These are phyloP conservation scores for Nevesoporus exiguus DNA, from an alignment of 768 basidiomycete genomes.

Conservation along the genomic window DNA sequence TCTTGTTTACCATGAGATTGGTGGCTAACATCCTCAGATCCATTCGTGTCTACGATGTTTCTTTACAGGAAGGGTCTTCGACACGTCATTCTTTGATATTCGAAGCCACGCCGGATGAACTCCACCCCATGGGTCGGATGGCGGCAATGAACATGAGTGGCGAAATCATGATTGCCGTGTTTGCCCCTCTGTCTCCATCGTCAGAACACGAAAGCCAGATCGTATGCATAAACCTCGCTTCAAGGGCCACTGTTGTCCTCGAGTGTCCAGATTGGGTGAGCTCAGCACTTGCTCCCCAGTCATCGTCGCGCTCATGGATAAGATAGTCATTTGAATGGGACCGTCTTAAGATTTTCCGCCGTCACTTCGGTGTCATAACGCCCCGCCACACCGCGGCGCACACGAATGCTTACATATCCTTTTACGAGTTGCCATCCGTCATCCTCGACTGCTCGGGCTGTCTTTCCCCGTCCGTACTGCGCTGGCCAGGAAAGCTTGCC, in stretches of 20 bases:
- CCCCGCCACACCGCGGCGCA: background rate
- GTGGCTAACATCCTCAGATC: constrained; percentile 12
- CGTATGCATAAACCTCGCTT: constrained; percentile 20
- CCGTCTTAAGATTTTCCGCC: constrained; percentile 15
- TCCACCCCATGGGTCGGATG: constrained; percentile 15
- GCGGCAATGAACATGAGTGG: constrained; percentile 21
- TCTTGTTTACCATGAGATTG: background rate
- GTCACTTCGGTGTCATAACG: constrained; percentile 7
- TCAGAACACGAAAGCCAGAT: constrained; percentile 7
- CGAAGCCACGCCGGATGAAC: constrained; percentile 15
- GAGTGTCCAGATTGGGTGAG: constrained; percentile 21
- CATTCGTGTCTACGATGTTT: constrained; percentile 24
- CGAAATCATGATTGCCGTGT: constrained; percentile 17
- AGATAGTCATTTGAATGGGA: constrained; percentile 9
- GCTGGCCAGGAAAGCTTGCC: constrained; percentile 16
- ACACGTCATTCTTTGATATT: constrained; percentile 12
- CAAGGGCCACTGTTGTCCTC: constrained; percentile 10
- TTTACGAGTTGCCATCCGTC: constrained; percentile 15
- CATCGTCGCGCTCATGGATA: constrained; percentile 1
- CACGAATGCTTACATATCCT: constrained; percentile 6
- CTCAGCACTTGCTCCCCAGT: background rate
- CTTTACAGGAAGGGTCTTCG: constrained; percentile 5
- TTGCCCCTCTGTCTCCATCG: constrained; percentile 9
- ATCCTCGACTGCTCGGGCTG: constrained; percentile 4
- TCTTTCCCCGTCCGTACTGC: background rate